Evolutionary conservation across 768 basidiomycete species (phyloP).

Genomic region (Plicaturopsis crispa): DNA sequence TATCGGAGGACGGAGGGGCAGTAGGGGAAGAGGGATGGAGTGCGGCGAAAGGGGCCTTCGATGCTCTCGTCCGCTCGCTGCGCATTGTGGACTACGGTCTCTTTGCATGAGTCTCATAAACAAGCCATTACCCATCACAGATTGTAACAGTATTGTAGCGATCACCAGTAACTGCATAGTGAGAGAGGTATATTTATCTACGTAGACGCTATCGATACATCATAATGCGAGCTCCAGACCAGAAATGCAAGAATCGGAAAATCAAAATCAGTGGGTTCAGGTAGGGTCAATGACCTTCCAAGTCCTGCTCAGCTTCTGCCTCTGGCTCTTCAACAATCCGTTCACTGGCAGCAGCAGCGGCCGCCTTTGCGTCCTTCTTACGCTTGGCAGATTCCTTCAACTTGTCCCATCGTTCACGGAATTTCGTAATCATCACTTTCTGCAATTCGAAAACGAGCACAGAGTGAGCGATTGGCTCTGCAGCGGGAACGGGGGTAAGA

Average conservation of each 20-base stretch:
- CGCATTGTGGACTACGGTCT: slow-evolving; percentile 60
- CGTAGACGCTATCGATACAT: too few species aligned
- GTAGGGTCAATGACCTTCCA: too few species aligned
- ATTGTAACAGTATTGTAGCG: too few species aligned
- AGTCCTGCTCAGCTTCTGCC: slow-evolving; percentile 51
- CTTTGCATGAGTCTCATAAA: slow-evolving; percentile 60
- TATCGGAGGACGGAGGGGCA: slow-evolving; percentile 35
- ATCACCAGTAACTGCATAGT: too few species aligned
- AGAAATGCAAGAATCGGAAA: too few species aligned
- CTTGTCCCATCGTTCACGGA: slow-evolving; percentile 85
- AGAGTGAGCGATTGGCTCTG: slow-evolving; percentile 9
- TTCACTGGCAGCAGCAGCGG: slow-evolving; percentile 43
- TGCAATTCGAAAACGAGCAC: slow-evolving; percentile 27
- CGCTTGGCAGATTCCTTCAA: slow-evolving; percentile 82
- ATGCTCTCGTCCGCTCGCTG: slow-evolving; percentile 48
- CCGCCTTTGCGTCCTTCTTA: slow-evolving; percentile 70
- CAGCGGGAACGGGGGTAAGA: slow-evolving; percentile 1
- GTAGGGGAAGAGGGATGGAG: slow-evolving; percentile 29
- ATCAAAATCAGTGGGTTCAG: too few species aligned
- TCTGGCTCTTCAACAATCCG: slow-evolving; percentile 65
- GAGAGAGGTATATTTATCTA: too few species aligned
- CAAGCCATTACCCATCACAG: too few species aligned
- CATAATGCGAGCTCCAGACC: too few species aligned
- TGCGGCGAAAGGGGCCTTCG: slow-evolving; percentile 40
- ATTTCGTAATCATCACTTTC: slow-evolving; percentile 79